Base-by-base conservation (phyloP, 2,329 filamentous ascomycete species). In the Colletotrichum sp. region DNA sequence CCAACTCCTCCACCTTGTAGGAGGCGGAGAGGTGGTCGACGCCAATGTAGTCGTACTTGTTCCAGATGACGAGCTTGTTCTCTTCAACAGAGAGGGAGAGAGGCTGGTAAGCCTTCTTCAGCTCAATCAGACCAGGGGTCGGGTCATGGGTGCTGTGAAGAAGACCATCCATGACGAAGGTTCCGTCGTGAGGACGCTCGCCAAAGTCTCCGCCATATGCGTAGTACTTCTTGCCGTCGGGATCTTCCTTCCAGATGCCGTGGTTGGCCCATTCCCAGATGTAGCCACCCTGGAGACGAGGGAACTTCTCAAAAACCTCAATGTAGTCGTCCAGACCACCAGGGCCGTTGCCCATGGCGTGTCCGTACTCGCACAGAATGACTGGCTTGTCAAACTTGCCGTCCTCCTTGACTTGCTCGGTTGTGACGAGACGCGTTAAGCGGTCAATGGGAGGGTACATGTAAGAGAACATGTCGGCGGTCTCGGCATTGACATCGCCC, bases 321-420 rank as follows among this genome's bases (percentile, higher is more conserved):
- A 93, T 87, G 75, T 95, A 95, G 76, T 94, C 93, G 75, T 93
- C 89, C 13, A 95, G 86, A 39, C 90, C 90, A 2, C 94, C 93
- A 0, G 94, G 94, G 0, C 93, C 93, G 79, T 95, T 95, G 8
- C 94, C 94, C 93, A 95, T 95, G 2, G 94, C 93, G 79, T 91
- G 90, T 0, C 83, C 88, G 75, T 90, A 91, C 77, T 92, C 90
- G 79, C 89, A 91, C 5, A 91, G 86, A 2, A 94, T 85, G 2
- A 94, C 83, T 0, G 92, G 92, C 82, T 94, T 91, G 5, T 87
- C 84, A 22, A 84, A 90, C 16, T 82, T 84, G 61, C 87, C 87
- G 64, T 88, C 84, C 0, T 79, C 75, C 2, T 81, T 81, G 48
- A 88, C 86, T 2, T 86, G 87, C 25, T 86, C 85, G 5, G 85